These are phyloP conservation scores for Erysimum cheiri DNA, from an alignment of 441 rosid genomes.

Conservation along the genomic window DNA sequence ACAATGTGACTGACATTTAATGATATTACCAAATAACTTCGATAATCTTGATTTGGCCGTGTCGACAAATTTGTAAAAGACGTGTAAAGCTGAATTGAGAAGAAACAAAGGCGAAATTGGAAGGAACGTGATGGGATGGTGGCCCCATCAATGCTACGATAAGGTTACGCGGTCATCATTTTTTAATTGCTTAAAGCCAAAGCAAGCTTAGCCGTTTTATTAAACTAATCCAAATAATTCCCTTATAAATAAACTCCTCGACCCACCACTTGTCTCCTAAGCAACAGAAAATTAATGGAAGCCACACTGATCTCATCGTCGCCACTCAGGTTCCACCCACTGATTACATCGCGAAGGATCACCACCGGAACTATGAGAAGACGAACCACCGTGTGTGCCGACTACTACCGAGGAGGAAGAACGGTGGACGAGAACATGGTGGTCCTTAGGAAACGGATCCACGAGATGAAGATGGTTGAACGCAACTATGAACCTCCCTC, in stretches of 20 bases:
- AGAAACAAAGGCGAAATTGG: constrained; percentile 20
- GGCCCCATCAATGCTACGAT: constrained; percentile 30
- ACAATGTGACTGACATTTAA: constrained; percentile 1
- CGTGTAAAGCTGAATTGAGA: constrained; percentile 31
- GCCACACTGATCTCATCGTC: constrained; percentile 23
- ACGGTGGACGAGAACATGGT: constrained; percentile 72
- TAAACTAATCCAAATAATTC: background rate
- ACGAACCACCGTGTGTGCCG: constrained; percentile 26
- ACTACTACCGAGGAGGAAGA: constrained; percentile 45
- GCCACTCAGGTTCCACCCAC: constrained; percentile 33
- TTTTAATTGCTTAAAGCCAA: constrained; percentile 21
- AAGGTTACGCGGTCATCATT: constrained; percentile 38
- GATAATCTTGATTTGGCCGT: constrained; percentile 5
- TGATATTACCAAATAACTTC: background rate
- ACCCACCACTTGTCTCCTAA: constrained; percentile 23
- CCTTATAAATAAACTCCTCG: constrained; percentile 27
- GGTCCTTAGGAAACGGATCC: constrained; percentile 68
- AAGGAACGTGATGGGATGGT: constrained; percentile 22
- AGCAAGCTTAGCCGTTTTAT: constrained; percentile 14
- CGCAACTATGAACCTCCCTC: constrained; percentile 64
- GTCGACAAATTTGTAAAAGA: constrained; percentile 35
- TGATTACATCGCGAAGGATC: constrained; percentile 23
- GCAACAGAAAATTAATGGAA: constrained; percentile 40
- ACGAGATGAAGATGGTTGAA: constrained; percentile 74
- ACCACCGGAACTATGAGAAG: constrained; percentile 8